These are phyloP conservation scores for Tetraselmis chui DNA, from an alignment of 139 green algal species.

Conservation along the genomic window DNA sequence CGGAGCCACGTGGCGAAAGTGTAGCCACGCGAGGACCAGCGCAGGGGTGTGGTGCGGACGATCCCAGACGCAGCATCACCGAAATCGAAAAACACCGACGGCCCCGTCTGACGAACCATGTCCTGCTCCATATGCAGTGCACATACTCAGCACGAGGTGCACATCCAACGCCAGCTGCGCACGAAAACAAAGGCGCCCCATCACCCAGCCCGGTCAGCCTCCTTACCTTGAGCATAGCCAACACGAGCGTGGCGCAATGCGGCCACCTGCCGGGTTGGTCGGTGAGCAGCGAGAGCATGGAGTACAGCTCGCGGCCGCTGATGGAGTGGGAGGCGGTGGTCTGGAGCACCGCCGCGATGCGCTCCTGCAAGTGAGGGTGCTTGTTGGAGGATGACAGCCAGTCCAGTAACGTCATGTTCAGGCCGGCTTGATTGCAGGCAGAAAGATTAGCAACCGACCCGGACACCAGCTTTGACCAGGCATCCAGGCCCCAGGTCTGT, in stretches of 20 bases:
- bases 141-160: too few relatives aligned
- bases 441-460: conserved; percentile 31
- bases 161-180: too few relatives aligned
- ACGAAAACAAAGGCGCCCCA: too few relatives aligned
- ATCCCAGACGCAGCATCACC: conserved; percentile 6
- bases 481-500: conserved; percentile 20
- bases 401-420: conserved; percentile 27
- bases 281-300: not conserved
- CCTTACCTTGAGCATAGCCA: not conserved
- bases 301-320: not conserved
- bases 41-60: conserved; percentile 17
- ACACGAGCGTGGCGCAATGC: not conserved
- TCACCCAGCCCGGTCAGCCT: too few relatives aligned
- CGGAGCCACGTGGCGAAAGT: conserved; percentile 34
- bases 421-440: conserved; percentile 20
- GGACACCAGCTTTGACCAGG: conserved; percentile 18
- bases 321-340: conserved; percentile 37
- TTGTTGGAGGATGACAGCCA: conserved; percentile 19
- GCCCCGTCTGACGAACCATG: conserved; percentile 28
- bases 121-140: too few relatives aligned
- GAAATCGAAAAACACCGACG: conserved; percentile 38
- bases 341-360: conserved; percentile 27
- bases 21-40: conserved; percentile 19
- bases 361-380: conserved; percentile 8
- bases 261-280: not conserved